Evolutionary conservation across 2,329 filamentous ascomycete species (phyloP).

Genomic region (Colletotrichum eremochloae): DNA sequence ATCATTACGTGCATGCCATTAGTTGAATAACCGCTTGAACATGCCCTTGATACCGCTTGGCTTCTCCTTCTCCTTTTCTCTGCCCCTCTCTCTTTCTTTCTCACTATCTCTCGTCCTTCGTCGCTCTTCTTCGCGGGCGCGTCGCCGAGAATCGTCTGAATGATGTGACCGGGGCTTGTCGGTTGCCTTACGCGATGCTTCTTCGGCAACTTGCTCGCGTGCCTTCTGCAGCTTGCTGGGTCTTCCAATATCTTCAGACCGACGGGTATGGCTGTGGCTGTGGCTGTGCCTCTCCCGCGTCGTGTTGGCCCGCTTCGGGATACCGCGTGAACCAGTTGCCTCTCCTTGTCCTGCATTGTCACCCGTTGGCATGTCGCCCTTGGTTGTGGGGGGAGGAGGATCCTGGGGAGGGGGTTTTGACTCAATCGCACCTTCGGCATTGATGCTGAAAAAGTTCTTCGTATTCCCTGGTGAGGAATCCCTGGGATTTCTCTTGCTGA

Average conservation of each 20-base stretch:
- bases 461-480: slow-evolving; percentile 43
- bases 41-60: slow-evolving; percentile 51
- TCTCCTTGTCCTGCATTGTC: slow-evolving; percentile 44
- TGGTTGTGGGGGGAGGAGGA: slow-evolving; percentile 38
- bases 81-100: slow-evolving; percentile 41
- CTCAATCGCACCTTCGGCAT: slow-evolving; percentile 52
- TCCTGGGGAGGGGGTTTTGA: slow-evolving; percentile 43
- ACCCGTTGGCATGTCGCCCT: slow-evolving; percentile 41
- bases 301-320: slow-evolving; percentile 51
- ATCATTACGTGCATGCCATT: slow-evolving; percentile 37
- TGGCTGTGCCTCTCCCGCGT: slow-evolving; percentile 48
- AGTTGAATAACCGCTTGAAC: slow-evolving; percentile 56
- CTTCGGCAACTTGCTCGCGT: slow-evolving; percentile 44
- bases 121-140: slow-evolving; percentile 48
- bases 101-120: slow-evolving; percentile 33
- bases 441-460: slow-evolving; percentile 60
- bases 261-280: slow-evolving; percentile 30
- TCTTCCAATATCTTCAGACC: slow-evolving; percentile 47
- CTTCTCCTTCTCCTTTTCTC: slow-evolving; percentile 40
- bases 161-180: slow-evolving; percentile 50
- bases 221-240: slow-evolving; percentile 45
- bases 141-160: slow-evolving; percentile 49
- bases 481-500: slow-evolving; percentile 48
- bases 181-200: slow-evolving; percentile 32
- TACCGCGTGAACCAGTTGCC: slow-evolving; percentile 47